phyloP scores from a whole-genome alignment of 768 basidiomycete species.

The Dentipellis sp. region DNA sequence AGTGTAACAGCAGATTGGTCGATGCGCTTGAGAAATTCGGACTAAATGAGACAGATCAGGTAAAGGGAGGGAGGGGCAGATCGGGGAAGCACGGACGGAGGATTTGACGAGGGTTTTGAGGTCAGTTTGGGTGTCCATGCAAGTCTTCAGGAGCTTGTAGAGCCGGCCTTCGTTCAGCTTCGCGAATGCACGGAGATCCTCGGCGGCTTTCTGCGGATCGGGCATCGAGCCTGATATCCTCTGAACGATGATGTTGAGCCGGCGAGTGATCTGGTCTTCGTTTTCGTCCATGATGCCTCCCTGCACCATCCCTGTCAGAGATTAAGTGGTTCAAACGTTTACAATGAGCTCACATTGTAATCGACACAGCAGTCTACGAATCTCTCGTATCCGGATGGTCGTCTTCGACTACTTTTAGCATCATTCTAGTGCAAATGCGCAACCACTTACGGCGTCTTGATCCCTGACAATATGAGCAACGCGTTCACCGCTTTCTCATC shows the following conservation, averaged over 20 bases:
- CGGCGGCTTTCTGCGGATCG: slow-evolving; percentile 65
- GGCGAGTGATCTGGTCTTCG: slow-evolving; percentile 37
- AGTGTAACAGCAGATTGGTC: slow-evolving; percentile 59
- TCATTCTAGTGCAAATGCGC: not conserved
- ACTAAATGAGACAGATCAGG: slow-evolving; percentile 30
- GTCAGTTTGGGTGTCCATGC: slow-evolving; percentile 79
- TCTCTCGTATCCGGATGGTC: slow-evolving; percentile 60
- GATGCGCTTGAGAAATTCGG: slow-evolving; percentile 69
- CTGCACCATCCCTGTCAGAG: slow-evolving; percentile 29
- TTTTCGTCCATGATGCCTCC: slow-evolving; percentile 87
- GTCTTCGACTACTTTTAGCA: slow-evolving; percentile 27
- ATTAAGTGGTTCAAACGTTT: not conserved
- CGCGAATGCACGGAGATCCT: slow-evolving; percentile 78
- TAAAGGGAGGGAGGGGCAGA: not conserved
- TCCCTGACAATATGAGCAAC: slow-evolving; percentile 49
- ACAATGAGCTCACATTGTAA: slow-evolving; percentile 63
- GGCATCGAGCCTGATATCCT: slow-evolving; percentile 37
- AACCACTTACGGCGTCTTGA: slow-evolving; percentile 51
- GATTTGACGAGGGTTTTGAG: slow-evolving; percentile 74
- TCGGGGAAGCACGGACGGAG: slow-evolving; percentile 37
- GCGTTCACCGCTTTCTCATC: slow-evolving; percentile 47
- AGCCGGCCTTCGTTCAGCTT: slow-evolving; percentile 78
- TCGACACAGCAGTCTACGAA: slow-evolving; percentile 68
- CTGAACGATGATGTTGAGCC: not conserved
- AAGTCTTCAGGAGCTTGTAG: slow-evolving; percentile 76